Conservation (phyloP, 306 rosid species). For the Pyrus communis region DNA sequence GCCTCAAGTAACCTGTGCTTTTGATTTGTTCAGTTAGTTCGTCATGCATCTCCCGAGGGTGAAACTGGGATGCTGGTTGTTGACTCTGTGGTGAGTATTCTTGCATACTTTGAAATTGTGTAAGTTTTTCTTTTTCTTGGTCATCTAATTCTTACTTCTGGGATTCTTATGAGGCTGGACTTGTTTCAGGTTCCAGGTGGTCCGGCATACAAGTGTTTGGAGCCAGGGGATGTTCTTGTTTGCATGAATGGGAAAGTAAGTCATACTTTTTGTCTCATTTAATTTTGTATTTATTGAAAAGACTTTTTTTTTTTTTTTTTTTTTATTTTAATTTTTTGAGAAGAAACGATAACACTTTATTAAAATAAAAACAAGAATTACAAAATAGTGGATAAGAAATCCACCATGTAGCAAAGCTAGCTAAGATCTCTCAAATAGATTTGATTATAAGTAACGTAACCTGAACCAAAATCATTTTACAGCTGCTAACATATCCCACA, state of each 20-base stretch:
- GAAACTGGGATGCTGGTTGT: constrained; percentile 99
- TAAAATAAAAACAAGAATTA: too few relatives aligned
- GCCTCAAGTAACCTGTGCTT: constrained; percentile 13
- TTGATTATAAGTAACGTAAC: too few relatives aligned
- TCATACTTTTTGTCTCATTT: neutral
- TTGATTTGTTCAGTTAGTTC: constrained; percentile 58
- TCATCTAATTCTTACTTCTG: constrained; percentile 4
- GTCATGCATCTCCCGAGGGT: constrained; percentile 62
- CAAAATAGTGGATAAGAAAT: too few relatives aligned
- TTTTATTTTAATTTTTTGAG: too few relatives aligned
- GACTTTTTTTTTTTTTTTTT: too few relatives aligned
- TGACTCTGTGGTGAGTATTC: constrained; percentile 72
- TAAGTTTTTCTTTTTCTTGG: neutral
- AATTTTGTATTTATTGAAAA: neutral
- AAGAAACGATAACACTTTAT: too few relatives aligned
- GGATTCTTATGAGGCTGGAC: constrained; percentile 16
- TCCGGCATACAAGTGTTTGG: constrained; percentile 74
- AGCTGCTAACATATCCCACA: too few relatives aligned
- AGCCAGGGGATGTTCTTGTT: constrained; percentile 95
- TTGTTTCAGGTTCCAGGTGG: constrained; percentile 91
- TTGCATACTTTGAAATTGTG: neutral
- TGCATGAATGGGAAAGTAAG: constrained; percentile 92
- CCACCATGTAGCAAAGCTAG: too few relatives aligned
- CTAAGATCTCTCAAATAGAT: too few relatives aligned
- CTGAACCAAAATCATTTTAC: too few relatives aligned